Evolutionary conservation across 1,139 yeast genomes (phyloP), one percentile per base, ranked within the genome.

Genomic region (Debaryomyces subglobosus): DNA sequence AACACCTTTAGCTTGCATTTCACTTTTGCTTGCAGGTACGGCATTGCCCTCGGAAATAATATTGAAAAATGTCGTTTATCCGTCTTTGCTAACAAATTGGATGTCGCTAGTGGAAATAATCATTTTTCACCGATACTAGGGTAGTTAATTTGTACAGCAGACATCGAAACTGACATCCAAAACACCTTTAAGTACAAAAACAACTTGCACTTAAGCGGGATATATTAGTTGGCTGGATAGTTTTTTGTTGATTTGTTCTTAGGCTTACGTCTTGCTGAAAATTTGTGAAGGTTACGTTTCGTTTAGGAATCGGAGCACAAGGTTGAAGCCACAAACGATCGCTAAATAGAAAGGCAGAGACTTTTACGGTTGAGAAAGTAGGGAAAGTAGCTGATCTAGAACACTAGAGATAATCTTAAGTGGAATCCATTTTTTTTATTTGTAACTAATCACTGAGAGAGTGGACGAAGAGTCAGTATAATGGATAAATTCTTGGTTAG

Each of bases 401-500:
- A 32, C 15, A 32, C 9, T 16, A 32, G 20, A 12, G 37, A 12
- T 10, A 18, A 12, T 2, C 20, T 10, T 34, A 9, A 18, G 6
- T 18, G 12, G 37, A 20, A 32, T 7, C 5, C 12, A 32, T 16
- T 8, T 34, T 18, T 15, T 8, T 18, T 54, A 55, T 41, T 46
- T 47, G 32, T 44, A 41, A 49, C 44, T 5, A 49, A 23, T 5
- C 49, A 47, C n/a, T 35, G 40, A 18, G 48, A 39, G 47, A 40
- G 24, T 20, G 24, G 37, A 34, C 37, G n/a, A 34, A 34, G 18
- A 16, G 37, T 13, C n/a, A 20, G 15, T 23, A 51, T 33, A 16
- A 74, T 75, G 79, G 79, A 75, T 49, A 72, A 74, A 54, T 74
- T 65, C 56, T 67, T 74, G 46, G 67, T 75, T 72, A 73, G 79